Percentiles rank a stretch among this genome's conserved stretches.
phyloP scores from a whole-genome alignment of 176 grass and related monocot genomes.

The Aegilops speltoides region DNA sequence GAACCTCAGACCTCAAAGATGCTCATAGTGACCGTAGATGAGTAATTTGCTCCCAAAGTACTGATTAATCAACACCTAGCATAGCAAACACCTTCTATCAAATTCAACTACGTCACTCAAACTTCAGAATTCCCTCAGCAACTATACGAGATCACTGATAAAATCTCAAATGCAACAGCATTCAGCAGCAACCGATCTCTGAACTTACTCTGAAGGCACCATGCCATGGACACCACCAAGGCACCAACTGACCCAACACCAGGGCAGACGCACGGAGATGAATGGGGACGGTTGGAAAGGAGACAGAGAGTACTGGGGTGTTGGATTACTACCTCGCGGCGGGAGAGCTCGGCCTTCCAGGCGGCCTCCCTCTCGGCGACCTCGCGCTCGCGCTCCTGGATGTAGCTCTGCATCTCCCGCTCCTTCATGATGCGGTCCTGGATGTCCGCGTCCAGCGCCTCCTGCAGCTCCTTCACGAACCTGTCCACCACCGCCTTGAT shows the following conservation, averaged over 20 bases:
- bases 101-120: background rate
- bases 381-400: constrained; percentile 97
- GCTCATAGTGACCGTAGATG: background rate
- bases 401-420: constrained; percentile 99
- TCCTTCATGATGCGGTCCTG: constrained; percentile 98
- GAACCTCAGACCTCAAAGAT: background rate
- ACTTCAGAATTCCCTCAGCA: background rate
- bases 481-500: constrained; percentile 97
- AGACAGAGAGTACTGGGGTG: background rate
- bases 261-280: background rate
- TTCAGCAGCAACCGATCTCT: background rate
- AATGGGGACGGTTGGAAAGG: background rate
- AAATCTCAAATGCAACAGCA: background rate
- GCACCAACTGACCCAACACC: background rate
- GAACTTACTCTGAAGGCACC: background rate
- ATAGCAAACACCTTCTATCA: background rate
- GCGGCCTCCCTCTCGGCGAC: constrained; percentile 96
- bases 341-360: constrained; percentile 98
- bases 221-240: background rate
- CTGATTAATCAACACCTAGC: background rate
- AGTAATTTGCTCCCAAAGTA: background rate
- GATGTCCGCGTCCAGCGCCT: constrained; percentile 95
- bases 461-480: constrained; percentile 97
- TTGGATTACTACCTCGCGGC: constrained; percentile 65
- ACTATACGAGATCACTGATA: background rate